Percentiles rank a stretch among this genome's conserved stretches.
Conservation (phyloP, 2,329 filamentous ascomycete species). For the Lithohypha guttulata region DNA sequence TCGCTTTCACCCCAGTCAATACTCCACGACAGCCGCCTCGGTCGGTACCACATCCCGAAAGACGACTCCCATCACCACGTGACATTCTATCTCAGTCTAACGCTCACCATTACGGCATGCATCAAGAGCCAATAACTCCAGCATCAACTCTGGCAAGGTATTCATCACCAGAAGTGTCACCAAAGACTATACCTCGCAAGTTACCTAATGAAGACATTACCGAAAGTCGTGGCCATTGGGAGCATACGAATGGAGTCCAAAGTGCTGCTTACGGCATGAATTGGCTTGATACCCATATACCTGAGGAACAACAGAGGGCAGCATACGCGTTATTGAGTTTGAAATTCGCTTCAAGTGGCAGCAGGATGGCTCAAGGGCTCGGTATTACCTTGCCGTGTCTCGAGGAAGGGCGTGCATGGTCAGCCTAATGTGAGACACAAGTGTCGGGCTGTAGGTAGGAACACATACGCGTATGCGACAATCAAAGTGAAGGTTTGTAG, state of each 20-base stretch:
- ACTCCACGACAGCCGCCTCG: slow-evolving; percentile 24
- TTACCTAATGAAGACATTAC: too few relatives aligned
- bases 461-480: too few relatives aligned
- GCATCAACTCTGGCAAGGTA: not conserved
- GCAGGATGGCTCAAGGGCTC: slow-evolving; percentile 12
- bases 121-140: not conserved
- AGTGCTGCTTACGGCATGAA: not conserved
- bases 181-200: slow-evolving; percentile 5
- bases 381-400: slow-evolving; percentile 9
- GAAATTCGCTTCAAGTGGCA: slow-evolving; percentile 2
- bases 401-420: slow-evolving; percentile 23
- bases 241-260: not conserved
- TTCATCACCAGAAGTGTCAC: slow-evolving; percentile 6
- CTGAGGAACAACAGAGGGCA: slow-evolving; percentile 5
- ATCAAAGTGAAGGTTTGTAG: too few relatives aligned
- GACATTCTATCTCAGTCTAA: slow-evolving; percentile 1
- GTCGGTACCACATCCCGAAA: slow-evolving; percentile 14
- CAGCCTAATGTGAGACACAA: too few relatives aligned
- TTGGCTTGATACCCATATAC: not conserved
- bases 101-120: not conserved
- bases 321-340: slow-evolving; percentile 10
- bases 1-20: slow-evolving; percentile 35
- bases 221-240: not conserved
- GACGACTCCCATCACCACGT: slow-evolving; percentile 2
- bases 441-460: too few relatives aligned